These are phyloP conservation scores for Coemansia sp. DNA, from an alignment of 192 early-diverging fungal species.

Conservation along the genomic window DNA sequence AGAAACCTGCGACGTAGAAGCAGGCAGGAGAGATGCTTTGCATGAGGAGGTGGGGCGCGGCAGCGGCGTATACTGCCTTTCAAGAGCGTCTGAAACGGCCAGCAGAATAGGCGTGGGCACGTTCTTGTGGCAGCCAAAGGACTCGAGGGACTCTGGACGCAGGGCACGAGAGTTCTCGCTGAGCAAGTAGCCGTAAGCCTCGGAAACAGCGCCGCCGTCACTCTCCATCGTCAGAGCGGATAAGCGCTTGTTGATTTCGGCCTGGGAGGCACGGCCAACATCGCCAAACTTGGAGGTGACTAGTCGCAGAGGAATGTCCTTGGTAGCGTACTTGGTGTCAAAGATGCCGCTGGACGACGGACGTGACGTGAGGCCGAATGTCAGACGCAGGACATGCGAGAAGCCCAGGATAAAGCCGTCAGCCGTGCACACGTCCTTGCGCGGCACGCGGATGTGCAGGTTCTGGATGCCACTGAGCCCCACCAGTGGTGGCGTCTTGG, in stretches of 20 bases:
- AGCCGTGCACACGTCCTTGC: conserved; percentile 48
- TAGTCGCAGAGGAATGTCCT: conserved; percentile 49
- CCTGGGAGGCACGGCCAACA: conserved; percentile 50
- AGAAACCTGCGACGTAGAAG: neutral
- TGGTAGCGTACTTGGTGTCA: conserved; percentile 45
- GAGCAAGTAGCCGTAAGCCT: conserved; percentile 50
- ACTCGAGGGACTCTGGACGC: conserved; percentile 34
- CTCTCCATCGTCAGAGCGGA: conserved; percentile 48
- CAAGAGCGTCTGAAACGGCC: conserved; percentile 2
- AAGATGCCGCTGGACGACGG: conserved; percentile 23
- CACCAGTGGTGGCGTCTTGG: conserved; percentile 13
- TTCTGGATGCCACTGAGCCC: conserved; percentile 38
- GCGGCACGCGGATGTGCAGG: conserved; percentile 53
- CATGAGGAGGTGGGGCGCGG: conserved; percentile 16
- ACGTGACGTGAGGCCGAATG: conserved; percentile 47
- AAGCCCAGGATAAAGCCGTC: conserved; percentile 46
- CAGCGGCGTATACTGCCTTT: conserved; percentile 20
- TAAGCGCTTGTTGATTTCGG: conserved; percentile 48
- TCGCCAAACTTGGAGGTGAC: conserved; percentile 56
- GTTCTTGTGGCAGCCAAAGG: conserved; percentile 15
- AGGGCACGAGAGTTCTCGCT: conserved; percentile 38
- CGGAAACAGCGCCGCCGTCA: conserved; percentile 41
- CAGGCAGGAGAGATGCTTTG: neutral
- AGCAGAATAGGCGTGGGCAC: conserved; percentile 35
- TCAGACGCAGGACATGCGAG: conserved; percentile 47